These are phyloP conservation scores for Eucalyptus victrix DNA, from an alignment of 345 rosid species.

Conservation along the genomic window DNA sequence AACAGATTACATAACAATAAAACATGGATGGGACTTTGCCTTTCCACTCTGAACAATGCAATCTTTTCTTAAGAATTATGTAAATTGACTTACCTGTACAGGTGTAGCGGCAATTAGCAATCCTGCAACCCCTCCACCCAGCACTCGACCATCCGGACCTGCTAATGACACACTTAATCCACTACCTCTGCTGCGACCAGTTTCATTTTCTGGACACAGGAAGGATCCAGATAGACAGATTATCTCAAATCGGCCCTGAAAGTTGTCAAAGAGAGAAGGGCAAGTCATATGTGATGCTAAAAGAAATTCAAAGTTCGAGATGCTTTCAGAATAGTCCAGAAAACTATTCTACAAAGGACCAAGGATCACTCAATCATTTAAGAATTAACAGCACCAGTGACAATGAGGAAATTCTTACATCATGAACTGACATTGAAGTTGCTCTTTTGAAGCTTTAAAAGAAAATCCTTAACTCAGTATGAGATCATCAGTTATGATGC, in stretches of 20 bases:
- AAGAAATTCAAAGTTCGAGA: not conserved
- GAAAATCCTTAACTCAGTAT: not conserved
- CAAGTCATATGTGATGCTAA: not conserved
- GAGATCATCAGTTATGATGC: not conserved
- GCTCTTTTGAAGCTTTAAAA: not conserved
- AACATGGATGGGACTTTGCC: not conserved
- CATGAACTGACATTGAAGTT: not conserved
- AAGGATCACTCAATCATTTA: not conserved
- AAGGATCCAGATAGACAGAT: conserved; percentile 74
- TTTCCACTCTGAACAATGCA: not conserved
- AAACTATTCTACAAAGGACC: not conserved
- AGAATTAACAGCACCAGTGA: not conserved
- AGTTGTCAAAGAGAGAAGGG: not conserved
- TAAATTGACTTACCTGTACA: conserved; percentile 48
- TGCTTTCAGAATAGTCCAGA: not conserved
- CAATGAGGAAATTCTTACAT: not conserved
- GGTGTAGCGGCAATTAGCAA: conserved; percentile 62
- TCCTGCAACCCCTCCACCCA: conserved; percentile 86
- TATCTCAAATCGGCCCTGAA: conserved; percentile 82
- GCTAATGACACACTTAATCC: conserved; percentile 68
- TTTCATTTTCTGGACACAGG: conserved; percentile 39
- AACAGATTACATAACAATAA: not conserved
- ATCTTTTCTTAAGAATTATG: not conserved
- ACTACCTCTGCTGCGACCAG: conserved; percentile 24
- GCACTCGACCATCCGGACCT: conserved; percentile 57